phyloP scores from a whole-genome alignment of 2,329 filamentous ascomycete species.

The Claviceps capensis region DNA sequence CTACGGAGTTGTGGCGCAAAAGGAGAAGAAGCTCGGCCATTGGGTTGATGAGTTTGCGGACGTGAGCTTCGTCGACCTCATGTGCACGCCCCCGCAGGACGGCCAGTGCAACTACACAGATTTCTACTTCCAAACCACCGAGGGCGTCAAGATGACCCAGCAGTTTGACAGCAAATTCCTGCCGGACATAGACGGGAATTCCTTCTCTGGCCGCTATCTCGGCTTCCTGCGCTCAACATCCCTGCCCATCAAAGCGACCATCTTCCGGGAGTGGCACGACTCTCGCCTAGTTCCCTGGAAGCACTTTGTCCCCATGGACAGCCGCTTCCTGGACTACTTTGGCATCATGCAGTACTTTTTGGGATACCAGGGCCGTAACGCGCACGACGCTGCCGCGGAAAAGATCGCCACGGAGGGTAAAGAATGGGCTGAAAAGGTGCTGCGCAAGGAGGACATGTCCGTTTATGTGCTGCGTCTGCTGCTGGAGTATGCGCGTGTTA shows the following conservation, averaged over 20 bases:
- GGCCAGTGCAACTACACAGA: constrained; percentile 34
- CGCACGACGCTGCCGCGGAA: constrained; percentile 44
- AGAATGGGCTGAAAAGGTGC: constrained; percentile 53
- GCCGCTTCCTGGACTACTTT: constrained; percentile 57
- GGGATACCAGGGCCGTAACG: constrained; percentile 34
- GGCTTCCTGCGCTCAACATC: constrained; percentile 56
- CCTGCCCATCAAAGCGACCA: constrained; percentile 62
- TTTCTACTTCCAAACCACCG: constrained; percentile 26
- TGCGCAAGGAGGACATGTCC: constrained; percentile 60
- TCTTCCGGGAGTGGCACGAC: constrained; percentile 75
- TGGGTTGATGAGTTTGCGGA: constrained; percentile 38
- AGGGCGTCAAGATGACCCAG: constrained; percentile 29
- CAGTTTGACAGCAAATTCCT: constrained; percentile 55
- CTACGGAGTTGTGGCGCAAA: constrained; percentile 34
- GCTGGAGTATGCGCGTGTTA: constrained; percentile 47
- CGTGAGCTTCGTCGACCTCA: constrained; percentile 39
- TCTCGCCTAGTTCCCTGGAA: constrained; percentile 60
- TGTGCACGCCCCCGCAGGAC: constrained; percentile 27
- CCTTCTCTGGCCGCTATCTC: constrained; percentile 54
- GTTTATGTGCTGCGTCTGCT: constrained; percentile 54
- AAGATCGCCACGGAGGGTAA: constrained; percentile 53
- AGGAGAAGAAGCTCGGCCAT: constrained; percentile 28
- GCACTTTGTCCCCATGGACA: constrained; percentile 73
- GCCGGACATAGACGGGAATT: constrained; percentile 65
- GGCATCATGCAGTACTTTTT: constrained; percentile 64